A percentile compares a stretch with the other conserved stretches of the same genome.
Evolutionary conservation across 139 green algal genomes (phyloP).

Genomic region (Microglena sp.): DNA sequence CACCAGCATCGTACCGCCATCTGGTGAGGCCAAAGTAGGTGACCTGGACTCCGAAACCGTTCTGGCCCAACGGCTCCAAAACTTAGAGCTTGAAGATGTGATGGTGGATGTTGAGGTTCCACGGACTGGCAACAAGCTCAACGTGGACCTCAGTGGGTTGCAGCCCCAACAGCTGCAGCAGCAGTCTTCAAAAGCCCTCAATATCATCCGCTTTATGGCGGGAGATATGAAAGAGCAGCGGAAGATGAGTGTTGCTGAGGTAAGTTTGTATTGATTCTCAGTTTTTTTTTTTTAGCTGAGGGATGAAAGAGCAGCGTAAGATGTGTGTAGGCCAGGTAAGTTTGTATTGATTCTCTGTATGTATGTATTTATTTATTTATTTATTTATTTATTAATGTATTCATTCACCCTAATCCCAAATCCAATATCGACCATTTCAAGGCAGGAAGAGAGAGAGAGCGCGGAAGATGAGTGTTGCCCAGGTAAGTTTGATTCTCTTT

Average conservation of each 20-base stretch:
- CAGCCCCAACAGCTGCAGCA: background rate
- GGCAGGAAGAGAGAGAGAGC: too few relatives aligned
- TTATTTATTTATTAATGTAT: too few relatives aligned
- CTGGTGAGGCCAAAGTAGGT: too few relatives aligned
- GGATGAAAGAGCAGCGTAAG: background rate
- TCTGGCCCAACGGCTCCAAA: conserved; percentile 20
- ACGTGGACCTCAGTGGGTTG: background rate
- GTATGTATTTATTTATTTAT: too few relatives aligned
- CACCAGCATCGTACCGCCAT: too few relatives aligned
- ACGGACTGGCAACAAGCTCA: background rate
- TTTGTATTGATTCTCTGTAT: too few relatives aligned
- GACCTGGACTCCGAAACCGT: too few relatives aligned
- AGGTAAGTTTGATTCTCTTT: too few relatives aligned
- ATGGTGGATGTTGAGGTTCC: conserved; percentile 64
- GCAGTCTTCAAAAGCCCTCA: background rate
- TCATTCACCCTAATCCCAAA: too few relatives aligned
- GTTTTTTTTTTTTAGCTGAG: background rate
- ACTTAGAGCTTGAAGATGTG: conserved; percentile 57
- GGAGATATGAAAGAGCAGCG: background rate
- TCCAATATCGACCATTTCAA: too few relatives aligned
- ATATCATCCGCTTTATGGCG: background rate
- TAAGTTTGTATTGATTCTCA: background rate
- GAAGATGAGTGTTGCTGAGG: conserved; percentile 47
- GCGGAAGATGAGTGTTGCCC: too few relatives aligned
- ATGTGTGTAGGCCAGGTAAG: too few relatives aligned